Evolutionary conservation across 192 early-diverging fungal genomes (phyloP).

Genomic region (Geranomyces variabilis): DNA sequence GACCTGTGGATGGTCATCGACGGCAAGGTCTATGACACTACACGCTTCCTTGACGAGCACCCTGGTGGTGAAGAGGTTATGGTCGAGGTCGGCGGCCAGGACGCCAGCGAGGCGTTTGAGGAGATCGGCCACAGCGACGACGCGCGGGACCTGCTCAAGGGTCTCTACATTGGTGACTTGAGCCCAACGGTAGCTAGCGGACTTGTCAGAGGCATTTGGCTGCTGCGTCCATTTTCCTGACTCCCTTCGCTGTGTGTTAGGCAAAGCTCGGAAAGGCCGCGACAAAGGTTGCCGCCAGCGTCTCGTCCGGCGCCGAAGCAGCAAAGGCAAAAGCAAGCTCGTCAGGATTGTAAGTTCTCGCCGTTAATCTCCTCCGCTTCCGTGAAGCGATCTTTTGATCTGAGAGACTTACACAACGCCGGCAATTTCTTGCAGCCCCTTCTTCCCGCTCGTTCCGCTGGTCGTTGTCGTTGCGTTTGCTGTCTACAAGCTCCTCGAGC

Average conservation of each 20-base stretch:
- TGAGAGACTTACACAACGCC: too few species aligned
- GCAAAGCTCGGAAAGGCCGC: constrained; percentile 7
- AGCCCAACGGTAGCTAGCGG: constrained; percentile 24
- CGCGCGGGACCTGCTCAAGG: constrained; percentile 83
- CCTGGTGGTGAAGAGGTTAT: constrained; percentile 98
- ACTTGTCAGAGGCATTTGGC: too few species aligned
- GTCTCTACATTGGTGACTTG: constrained; percentile 75
- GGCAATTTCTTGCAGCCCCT: constrained; percentile 32
- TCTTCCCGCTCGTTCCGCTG: constrained; percentile 57
- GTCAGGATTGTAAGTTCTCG: not conserved
- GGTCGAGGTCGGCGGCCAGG: constrained; percentile 83
- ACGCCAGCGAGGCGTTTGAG: constrained; percentile 93
- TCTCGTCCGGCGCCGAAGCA: not conserved
- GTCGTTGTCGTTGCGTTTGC: constrained; percentile 54
- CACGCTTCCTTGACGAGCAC: constrained; percentile 55
- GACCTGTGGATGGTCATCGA: constrained; percentile 74
- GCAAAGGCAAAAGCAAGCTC: not conserved
- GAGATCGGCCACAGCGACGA: constrained; percentile 98
- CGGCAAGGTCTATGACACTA: constrained; percentile 55
- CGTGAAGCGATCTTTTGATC: too few species aligned
- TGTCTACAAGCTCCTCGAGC: constrained; percentile 55
- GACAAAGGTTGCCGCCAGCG: not conserved
- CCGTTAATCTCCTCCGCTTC: too few species aligned
- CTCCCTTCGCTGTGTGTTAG: not conserved
- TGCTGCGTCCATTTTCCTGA: not conserved